Evolutionary conservation across 2,329 filamentous ascomycete species (phyloP).

Genomic region (Fusarium camptoceras): DNA sequence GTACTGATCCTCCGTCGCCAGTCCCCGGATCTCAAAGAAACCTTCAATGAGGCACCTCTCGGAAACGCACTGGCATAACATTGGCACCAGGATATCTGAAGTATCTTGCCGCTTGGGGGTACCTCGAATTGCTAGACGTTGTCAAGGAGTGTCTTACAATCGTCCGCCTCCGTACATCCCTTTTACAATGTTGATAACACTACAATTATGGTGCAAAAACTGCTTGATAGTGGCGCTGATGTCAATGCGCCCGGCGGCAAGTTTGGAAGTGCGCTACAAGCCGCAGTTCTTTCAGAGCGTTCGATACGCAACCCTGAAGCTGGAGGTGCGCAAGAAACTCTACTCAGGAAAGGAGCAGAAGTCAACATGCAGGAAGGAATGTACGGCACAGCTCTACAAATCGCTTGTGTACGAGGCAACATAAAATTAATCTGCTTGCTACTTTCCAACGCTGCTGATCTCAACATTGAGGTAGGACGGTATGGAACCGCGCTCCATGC

Average conservation of each 20-base stretch:
- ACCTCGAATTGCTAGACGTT: no score
- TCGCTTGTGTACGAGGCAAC: background rate
- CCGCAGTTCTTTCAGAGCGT: background rate
- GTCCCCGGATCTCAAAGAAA: no score
- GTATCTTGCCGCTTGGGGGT: no score
- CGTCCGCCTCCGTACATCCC: no score
- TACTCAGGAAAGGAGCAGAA: background rate
- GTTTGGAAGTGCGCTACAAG: background rate
- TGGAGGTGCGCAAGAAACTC: background rate
- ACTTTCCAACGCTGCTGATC: background rate
- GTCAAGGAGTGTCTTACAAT: no score
- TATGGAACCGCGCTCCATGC: background rate
- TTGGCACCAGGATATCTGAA: no score
- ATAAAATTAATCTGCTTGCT: background rate
- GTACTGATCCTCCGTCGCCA: no score
- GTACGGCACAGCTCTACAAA: background rate
- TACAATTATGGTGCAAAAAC: background rate
- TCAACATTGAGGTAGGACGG: background rate
- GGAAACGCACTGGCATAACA: no score
- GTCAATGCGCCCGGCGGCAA: background rate
- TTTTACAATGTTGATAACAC: no score
- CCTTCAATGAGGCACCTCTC: no score
- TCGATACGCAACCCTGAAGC: background rate
- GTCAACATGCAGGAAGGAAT: background rate
- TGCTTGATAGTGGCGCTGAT: background rate